These are phyloP conservation scores for Psidium guajava DNA, from an alignment of 345 rosid genomes.

Conservation along the genomic window DNA sequence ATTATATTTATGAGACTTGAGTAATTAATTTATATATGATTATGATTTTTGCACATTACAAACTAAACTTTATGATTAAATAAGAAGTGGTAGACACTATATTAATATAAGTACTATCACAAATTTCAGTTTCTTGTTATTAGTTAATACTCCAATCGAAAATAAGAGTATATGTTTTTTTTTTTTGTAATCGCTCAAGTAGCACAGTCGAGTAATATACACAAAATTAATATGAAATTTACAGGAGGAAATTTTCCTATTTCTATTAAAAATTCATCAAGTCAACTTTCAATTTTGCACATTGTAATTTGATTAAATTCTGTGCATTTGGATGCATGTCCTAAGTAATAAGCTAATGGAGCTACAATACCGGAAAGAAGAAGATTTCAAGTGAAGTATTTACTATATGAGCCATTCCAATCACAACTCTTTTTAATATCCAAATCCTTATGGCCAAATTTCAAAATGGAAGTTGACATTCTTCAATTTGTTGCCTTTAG, in stretches of 20 bases:
- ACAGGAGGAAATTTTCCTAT: too few relatives aligned
- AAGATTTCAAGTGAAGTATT: too few relatives aligned
- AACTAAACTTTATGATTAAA: too few relatives aligned
- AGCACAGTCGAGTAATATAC: neutral
- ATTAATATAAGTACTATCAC: too few relatives aligned
- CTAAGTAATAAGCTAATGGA: neutral
- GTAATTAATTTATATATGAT: too few relatives aligned
- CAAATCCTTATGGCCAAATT: neutral
- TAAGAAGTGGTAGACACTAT: too few relatives aligned
- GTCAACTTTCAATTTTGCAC: neutral
- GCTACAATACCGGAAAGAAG: neutral
- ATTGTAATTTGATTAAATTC: too few relatives aligned
- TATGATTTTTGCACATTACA: too few relatives aligned
- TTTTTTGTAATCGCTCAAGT: neutral
- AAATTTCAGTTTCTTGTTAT: neutral
- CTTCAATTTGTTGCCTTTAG: neutral
- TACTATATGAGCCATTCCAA: too few relatives aligned
- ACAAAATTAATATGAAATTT: too few relatives aligned
- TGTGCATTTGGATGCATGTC: neutral
- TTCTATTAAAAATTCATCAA: too few relatives aligned
- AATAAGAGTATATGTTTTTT: neutral
- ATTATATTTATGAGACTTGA: too few relatives aligned
- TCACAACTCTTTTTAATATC: neutral
- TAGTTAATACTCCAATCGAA: neutral
- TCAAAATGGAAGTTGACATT: neutral